Evolutionary conservation across 148 eudicot genomes (phyloP), one percentile per base, ranked within the genome.

Genomic region (Rhododendron ferrugineum): DNA sequence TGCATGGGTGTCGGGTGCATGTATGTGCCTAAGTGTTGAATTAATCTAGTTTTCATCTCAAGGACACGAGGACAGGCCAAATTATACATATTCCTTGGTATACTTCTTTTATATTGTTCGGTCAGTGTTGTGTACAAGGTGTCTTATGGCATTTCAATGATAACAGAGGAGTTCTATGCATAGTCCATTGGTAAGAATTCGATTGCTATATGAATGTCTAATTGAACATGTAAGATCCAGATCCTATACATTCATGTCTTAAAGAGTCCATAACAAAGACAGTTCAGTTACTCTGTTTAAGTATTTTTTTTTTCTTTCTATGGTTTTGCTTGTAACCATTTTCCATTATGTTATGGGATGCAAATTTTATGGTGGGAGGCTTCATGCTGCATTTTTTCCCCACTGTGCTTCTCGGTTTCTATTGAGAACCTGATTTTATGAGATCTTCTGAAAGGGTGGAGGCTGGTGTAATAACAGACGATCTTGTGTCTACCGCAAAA

Each of bases 381-480:
- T 70, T 82, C 84, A n/a, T 64, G 23, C 77, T 82, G 54, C 37
- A 62, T 26, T 62, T 82, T 20, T 68, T 66, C 58, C 34, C 1
- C 26, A 62, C 58, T 85, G 5, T 26, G 32, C 34, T 50, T 80
- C 44, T 22, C 3, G n/a, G 15, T 73, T 37, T 46, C 78, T 22
- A 64, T 14, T 20, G 37, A 62, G 82, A 40, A 62, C 18, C 68
- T 62, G 81, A 81, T 52, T 56, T 54, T 56, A n/a, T 56, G 75
- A 42, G 44, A 58, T 30, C 62, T 80, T 49, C 82, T 91, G 78
- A 86, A 91, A 97, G 99, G 99, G 99, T 85, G 99, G 99, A 89
- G 99, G 99, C 81, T 97, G 99, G 99, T 97, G 99, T 86, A 92
- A 97, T 90, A 90, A 86, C 78, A 73, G 88, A 72, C 86, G 94